These are phyloP conservation scores for Monosporascus sp. DNA, from an alignment of 2,329 filamentous ascomycete genomes.

Conservation along the genomic window DNA sequence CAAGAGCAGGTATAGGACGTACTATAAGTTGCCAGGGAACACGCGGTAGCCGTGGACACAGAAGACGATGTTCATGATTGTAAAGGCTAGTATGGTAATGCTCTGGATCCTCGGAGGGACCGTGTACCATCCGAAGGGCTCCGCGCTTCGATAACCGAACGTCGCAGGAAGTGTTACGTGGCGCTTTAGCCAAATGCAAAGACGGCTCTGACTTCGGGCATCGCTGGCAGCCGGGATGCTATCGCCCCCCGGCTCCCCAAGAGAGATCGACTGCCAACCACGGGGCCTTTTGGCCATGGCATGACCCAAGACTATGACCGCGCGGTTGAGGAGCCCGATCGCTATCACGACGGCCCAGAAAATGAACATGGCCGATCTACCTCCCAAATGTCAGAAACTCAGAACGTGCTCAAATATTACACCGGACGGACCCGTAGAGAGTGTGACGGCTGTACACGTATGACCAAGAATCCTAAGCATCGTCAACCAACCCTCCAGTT, in stretches of 20 bases:
- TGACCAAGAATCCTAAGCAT: slow-evolving; percentile 25
- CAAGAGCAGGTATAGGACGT: slow-evolving; percentile 7
- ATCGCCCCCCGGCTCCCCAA: neutral
- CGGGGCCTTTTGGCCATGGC: neutral
- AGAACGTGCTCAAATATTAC: neutral
- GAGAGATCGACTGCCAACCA: slow-evolving; percentile 3
- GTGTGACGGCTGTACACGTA: slow-evolving; percentile 31
- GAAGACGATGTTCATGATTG: slow-evolving; percentile 32
- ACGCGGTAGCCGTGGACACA: slow-evolving; percentile 32
- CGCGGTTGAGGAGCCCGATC: slow-evolving; percentile 29
- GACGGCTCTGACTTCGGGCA: neutral
- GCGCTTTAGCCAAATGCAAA: slow-evolving; percentile 25
- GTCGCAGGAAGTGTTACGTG: slow-evolving; percentile 34
- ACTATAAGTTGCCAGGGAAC: slow-evolving; percentile 35
- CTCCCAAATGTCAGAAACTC: neutral
- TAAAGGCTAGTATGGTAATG: slow-evolving; percentile 32
- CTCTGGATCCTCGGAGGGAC: slow-evolving; percentile 39
- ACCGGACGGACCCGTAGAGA: slow-evolving; percentile 29
- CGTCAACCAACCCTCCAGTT: neutral
- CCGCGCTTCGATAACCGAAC: slow-evolving; percentile 36
- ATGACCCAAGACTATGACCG: slow-evolving; percentile 5
- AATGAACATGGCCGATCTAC: slow-evolving; percentile 28
- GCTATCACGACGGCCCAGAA: slow-evolving; percentile 36
- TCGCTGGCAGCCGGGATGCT: neutral
- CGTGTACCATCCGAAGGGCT: slow-evolving; percentile 39